Conservation (phyloP, 805 yeast genomes). For the Jamesozyma jinghongensis region DNA sequence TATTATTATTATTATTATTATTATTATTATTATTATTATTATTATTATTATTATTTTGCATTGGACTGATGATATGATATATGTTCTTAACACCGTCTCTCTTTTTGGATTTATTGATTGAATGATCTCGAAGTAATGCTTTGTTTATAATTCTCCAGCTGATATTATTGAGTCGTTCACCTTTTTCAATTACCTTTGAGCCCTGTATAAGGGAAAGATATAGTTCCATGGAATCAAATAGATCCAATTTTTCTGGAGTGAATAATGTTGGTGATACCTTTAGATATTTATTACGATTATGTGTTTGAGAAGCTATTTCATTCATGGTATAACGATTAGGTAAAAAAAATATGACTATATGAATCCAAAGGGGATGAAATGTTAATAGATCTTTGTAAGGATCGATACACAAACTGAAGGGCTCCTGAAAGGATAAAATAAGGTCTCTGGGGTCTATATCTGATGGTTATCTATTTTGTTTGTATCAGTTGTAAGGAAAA, state of each 20-base stretch:
- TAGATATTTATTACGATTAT: slow-evolving; percentile 10
- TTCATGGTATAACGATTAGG: neutral
- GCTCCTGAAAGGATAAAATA: too few species aligned
- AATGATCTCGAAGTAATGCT: slow-evolving; percentile 18
- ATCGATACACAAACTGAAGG: too few species aligned
- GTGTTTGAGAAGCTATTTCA: neutral
- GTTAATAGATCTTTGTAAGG: too few species aligned
- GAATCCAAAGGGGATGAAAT: too few species aligned
- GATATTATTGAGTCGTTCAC: slow-evolving; percentile 27
- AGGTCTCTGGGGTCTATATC: too few species aligned
- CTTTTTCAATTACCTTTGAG: slow-evolving; percentile 23
- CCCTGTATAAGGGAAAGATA: slow-evolving; percentile 23
- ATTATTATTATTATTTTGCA: neutral
- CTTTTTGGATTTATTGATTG: slow-evolving; percentile 25
- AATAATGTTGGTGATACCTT: slow-evolving; percentile 28
- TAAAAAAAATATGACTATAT: neutral
- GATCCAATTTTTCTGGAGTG: slow-evolving; percentile 24
- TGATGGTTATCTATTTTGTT: too few species aligned
- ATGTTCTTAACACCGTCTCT: slow-evolving; percentile 30
- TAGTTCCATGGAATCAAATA: slow-evolving; percentile 25
- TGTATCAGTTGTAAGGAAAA: too few species aligned
- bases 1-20: too few species aligned
- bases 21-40: slow-evolving; percentile 3
- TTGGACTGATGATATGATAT: slow-evolving; percentile 23
- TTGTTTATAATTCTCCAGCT: slow-evolving; percentile 30